phyloP scores from a whole-genome alignment of 441 rosid species.

The Metrosideros polymorpha region DNA sequence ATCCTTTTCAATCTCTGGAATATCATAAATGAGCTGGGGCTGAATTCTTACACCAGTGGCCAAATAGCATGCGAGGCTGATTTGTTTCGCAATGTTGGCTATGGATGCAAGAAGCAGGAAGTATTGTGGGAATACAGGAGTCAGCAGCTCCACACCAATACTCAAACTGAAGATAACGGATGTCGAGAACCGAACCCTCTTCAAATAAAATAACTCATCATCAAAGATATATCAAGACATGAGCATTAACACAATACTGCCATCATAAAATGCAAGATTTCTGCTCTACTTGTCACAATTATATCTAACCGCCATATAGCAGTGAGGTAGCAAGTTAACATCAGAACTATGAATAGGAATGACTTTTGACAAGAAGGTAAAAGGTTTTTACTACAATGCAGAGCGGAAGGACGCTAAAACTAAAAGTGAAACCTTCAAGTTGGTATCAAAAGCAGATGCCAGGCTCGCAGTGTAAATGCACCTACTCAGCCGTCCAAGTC shows the following conservation, averaged over 20 bases:
- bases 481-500: constrained; percentile 81
- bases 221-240: background rate
- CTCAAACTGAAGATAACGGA: constrained; percentile 80
- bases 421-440: constrained; percentile 54
- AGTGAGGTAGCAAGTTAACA: background rate
- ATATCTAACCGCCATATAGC: background rate
- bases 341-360: background rate
- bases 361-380: background rate
- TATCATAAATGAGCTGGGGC: background rate
- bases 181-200: constrained; percentile 91
- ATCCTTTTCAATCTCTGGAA: background rate
- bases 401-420: background rate
- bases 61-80: constrained; percentile 74
- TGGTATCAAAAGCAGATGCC: constrained; percentile 87
- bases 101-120: constrained; percentile 79
- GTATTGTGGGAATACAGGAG: constrained; percentile 68
- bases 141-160: constrained; percentile 87
- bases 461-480: constrained; percentile 90
- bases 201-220: constrained; percentile 8
- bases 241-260: background rate
- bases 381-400: background rate
- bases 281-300: background rate
- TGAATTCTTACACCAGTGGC: constrained; percentile 75
- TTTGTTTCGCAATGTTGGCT: constrained; percentile 87
- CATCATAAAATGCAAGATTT: background rate